Conservation (phyloP, 169 alveolate genomes). For the Plasmodium relictum region DNA sequence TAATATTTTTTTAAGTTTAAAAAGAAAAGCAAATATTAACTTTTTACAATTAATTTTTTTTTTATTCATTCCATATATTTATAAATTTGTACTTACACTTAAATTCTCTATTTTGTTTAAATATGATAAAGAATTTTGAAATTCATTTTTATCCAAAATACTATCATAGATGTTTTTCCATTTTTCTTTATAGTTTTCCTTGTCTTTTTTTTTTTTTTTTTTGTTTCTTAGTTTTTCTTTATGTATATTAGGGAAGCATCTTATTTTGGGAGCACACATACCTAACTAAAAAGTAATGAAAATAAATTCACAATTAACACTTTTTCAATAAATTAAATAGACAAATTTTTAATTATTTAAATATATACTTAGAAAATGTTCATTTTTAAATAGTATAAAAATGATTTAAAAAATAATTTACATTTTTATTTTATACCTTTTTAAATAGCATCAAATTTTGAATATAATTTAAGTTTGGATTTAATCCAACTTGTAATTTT, state of each 20-base stretch:
- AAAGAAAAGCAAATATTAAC: not conserved
- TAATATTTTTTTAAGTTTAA: not conserved
- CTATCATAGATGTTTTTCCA: constrained; percentile 73
- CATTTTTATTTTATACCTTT: constrained; percentile 23
- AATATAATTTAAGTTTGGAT: constrained; percentile 58
- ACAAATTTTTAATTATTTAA: not conserved
- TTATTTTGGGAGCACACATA: constrained; percentile 57
- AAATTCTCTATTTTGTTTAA: constrained; percentile 32
- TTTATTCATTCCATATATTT: not conserved
- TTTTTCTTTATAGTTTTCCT: constrained; percentile 51
- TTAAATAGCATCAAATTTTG: constrained; percentile 61
- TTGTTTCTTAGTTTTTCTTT: constrained; percentile 59
- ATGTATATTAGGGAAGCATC: constrained; percentile 47
- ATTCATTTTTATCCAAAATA: constrained; percentile 44
- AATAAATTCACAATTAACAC: not conserved
- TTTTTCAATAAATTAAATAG: not conserved
- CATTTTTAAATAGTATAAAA: not conserved
- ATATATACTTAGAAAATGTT: not conserved
- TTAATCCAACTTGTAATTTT: constrained; percentile 54
- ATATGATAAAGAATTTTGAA: constrained; percentile 21
- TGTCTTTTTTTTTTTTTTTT: constrained; percentile 38
- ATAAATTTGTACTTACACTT: constrained; percentile 53
- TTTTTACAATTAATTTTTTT: not conserved
- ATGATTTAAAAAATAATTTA: not conserved
- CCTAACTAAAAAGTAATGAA: constrained; percentile 39